phyloP scores from a whole-genome alignment of 345 rosid genomes.

The Melaleuca alternifolia region DNA sequence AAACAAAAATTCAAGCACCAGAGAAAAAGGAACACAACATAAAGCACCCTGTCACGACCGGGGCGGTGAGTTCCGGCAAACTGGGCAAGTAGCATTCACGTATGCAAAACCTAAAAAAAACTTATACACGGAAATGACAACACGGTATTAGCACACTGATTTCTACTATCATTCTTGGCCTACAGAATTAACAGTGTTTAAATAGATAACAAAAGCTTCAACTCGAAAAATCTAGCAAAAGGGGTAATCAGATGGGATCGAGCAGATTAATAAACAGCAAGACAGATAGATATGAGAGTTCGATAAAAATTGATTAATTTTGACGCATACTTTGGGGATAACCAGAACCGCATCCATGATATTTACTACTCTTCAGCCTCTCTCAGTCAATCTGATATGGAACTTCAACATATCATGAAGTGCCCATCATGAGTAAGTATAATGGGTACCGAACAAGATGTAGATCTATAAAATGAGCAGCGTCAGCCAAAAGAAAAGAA shows the following conservation, averaged over 20 bases:
- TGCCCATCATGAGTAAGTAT: neutral
- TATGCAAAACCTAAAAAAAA: neutral
- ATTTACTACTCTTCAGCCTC: neutral
- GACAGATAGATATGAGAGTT: neutral
- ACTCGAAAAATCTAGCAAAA: neutral
- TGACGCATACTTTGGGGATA: neutral
- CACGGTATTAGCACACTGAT: neutral
- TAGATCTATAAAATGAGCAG: neutral
- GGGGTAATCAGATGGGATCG: neutral
- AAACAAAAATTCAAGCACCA: neutral
- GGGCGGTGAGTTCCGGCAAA: constrained; percentile 2
- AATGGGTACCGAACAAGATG: neutral
- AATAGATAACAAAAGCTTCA: neutral
- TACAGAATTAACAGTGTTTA: neutral
- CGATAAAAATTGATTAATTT: neutral
- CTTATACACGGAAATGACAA: neutral
- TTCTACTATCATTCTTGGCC: neutral
- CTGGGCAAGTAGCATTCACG: constrained; percentile 2
- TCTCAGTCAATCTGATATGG: neutral
- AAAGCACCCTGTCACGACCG: neutral
- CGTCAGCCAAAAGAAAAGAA: neutral
- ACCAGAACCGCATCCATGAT: neutral
- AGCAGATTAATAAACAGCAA: neutral
- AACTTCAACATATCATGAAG: neutral
- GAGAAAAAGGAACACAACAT: neutral